Evolutionary conservation across 1,284 basidiomycete species (phyloP).

Genomic region (Farysia itapuensis): DNA sequence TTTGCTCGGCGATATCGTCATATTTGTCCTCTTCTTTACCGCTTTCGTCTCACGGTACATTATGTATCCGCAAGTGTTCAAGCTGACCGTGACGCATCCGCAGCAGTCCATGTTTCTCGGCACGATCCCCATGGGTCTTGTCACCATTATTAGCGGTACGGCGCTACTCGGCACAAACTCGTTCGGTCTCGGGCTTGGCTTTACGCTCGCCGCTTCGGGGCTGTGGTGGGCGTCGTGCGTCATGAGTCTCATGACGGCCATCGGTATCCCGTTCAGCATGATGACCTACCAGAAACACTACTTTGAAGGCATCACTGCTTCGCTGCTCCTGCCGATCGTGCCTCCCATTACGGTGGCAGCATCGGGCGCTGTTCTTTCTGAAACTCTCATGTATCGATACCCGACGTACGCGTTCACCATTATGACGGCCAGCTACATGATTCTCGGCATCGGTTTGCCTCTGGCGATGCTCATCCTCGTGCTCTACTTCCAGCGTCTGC

Average conservation of each 20-base stretch:
- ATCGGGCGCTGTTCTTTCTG: conserved; percentile 33
- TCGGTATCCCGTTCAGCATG: conserved; percentile 47
- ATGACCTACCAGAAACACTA: conserved; percentile 50
- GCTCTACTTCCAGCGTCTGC: conserved; percentile 49
- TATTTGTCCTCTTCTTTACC: conserved; percentile 38
- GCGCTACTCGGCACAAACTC: conserved; percentile 36
- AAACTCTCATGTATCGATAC: conserved; percentile 28
- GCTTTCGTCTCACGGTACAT: conserved; percentile 39
- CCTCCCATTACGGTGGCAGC: conserved; percentile 49
- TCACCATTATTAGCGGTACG: conserved; percentile 45
- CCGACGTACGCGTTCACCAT: conserved; percentile 47
- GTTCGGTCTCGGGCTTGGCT: conserved; percentile 34
- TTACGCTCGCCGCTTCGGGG: conserved; percentile 25
- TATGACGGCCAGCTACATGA: conserved; percentile 36
- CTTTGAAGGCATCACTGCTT: conserved; percentile 46
- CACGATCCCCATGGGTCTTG: conserved; percentile 44
- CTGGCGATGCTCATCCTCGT: conserved; percentile 43
- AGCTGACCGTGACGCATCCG: conserved; percentile 49
- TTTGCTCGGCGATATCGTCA: conserved; percentile 29
- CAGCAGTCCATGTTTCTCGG: conserved; percentile 47
- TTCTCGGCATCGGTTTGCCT: conserved; percentile 46
- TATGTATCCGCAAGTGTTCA: conserved; percentile 46
- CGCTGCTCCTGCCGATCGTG: conserved; percentile 44
- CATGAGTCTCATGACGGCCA: conserved; percentile 22
- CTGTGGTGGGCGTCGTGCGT: conserved; percentile 38